Conservation (phyloP, 768 basidiomycete genomes). For the Zangia roseola region DNA sequence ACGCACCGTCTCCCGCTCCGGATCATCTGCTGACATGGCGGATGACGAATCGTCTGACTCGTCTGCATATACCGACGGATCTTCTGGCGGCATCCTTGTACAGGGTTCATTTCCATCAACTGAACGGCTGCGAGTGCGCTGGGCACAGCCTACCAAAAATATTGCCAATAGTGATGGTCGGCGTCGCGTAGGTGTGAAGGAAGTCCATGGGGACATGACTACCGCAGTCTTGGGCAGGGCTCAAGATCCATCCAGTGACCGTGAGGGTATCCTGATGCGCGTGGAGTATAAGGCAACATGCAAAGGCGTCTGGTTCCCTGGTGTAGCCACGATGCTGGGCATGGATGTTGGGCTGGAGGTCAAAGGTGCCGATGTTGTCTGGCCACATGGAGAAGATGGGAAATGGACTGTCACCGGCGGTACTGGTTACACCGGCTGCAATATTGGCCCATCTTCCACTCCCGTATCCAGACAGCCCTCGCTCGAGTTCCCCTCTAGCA, state of each 20-base stretch:
- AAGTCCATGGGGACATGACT: conserved; percentile 65
- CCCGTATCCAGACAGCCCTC: conserved; percentile 48
- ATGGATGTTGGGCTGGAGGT: conserved; percentile 71
- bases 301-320: conserved; percentile 78
- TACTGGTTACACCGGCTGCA: conserved; percentile 70
- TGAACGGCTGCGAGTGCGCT: conserved; percentile 72
- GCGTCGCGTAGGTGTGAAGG: conserved; percentile 66
- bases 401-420: conserved; percentile 67
- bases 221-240: conserved; percentile 56
- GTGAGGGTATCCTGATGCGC: conserved; percentile 59
- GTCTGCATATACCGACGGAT: conserved; percentile 45
- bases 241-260: conserved; percentile 35
- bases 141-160: conserved; percentile 64
- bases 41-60: conserved; percentile 84
- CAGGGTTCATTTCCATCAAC: conserved; percentile 78
- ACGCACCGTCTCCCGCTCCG: conserved; percentile 50
- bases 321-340: conserved; percentile 78
- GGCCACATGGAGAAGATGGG: conserved; percentile 51
- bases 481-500: conserved; percentile 40
- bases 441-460: conserved; percentile 45
- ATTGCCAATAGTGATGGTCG: conserved; percentile 51
- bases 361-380: conserved; percentile 66
- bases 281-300: conserved; percentile 73
- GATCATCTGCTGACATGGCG: conserved; percentile 69
- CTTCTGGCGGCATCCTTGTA: conserved; percentile 63